Evolutionary conservation across 805 yeast genomes (phyloP).

Genomic region (Alloascoidea africana): DNA sequence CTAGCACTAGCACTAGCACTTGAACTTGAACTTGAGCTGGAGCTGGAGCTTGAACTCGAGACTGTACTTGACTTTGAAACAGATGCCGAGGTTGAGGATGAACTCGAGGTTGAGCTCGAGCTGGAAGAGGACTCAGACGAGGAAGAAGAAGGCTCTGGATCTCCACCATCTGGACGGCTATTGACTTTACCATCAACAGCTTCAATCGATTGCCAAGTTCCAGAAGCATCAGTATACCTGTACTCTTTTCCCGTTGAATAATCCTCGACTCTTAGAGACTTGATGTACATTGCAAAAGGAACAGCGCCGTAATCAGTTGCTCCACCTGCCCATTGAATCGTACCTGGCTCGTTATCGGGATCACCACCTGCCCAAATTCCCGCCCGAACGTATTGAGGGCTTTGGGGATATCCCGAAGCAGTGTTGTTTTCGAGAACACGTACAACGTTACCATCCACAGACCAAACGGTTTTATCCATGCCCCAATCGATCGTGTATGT

Average conservation of each 20-base stretch:
- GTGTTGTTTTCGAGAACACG: constrained; percentile 44
- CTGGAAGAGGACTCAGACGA: constrained; percentile 3
- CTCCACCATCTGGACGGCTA: constrained; percentile 20
- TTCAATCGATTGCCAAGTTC: constrained; percentile 23
- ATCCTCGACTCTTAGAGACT: constrained; percentile 41
- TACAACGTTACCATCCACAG: constrained; percentile 50
- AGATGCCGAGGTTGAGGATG: no score
- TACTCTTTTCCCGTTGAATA: constrained; percentile 33
- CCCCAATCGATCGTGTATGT: constrained; percentile 84
- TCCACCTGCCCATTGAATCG: constrained; percentile 68
- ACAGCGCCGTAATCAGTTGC: constrained; percentile 31
- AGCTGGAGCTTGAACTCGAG: no score
- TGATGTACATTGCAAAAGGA: constrained; percentile 39
- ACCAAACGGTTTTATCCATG: constrained; percentile 48
- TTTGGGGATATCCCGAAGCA: constrained; percentile 69
- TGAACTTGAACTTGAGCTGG: no score
- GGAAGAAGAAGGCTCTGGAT: constrained; percentile 1
- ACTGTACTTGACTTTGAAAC: no score
- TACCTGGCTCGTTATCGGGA: constrained; percentile 35
- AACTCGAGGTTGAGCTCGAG: not conserved
- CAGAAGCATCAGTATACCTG: constrained; percentile 23
- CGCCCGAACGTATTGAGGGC: constrained; percentile 67
- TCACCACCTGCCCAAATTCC: constrained; percentile 41
- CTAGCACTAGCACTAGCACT: no score
- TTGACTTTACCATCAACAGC: constrained; percentile 33